A percentile compares a stretch with the other conserved stretches of the same genome.
Evolutionary conservation across 2,329 filamentous ascomycete genomes (phyloP).

Genomic region (Penicillium sp.): DNA sequence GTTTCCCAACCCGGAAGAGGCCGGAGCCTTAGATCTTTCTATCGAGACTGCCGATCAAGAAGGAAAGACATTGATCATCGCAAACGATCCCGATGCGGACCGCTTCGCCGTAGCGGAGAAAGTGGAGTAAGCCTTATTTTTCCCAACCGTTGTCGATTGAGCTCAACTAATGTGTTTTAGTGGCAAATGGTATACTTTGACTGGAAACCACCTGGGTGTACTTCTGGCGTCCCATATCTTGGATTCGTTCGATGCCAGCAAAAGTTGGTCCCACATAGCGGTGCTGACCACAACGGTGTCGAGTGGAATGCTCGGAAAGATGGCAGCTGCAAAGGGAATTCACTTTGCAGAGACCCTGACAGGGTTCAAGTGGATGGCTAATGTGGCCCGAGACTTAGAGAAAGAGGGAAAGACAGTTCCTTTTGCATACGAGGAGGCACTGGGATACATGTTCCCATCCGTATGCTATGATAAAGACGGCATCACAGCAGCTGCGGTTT

Average conservation of each 20-base stretch:
- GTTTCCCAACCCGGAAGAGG: constrained; percentile 65
- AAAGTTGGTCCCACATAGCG: constrained; percentile 43
- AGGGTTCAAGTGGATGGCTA: constrained; percentile 67
- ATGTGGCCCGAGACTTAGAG: constrained; percentile 54
- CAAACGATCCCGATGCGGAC: constrained; percentile 65
- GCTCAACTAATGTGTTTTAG: constrained; percentile 21
- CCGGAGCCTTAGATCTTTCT: constrained; percentile 59
- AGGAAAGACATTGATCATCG: constrained; percentile 53
- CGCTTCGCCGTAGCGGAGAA: constrained; percentile 61
- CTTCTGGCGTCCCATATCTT: constrained; percentile 58
- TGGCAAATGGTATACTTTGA: constrained; percentile 59
- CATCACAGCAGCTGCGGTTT: constrained; percentile 58
- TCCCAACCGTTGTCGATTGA: not conserved
- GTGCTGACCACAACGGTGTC: constrained; percentile 64
- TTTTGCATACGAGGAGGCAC: constrained; percentile 64
- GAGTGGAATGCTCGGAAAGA: constrained; percentile 59
- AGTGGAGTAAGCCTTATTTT: constrained; percentile 38
- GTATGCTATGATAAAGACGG: constrained; percentile 65
- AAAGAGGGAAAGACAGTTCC: constrained; percentile 50
- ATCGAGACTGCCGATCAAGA: constrained; percentile 53
- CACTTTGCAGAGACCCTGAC: constrained; percentile 61
- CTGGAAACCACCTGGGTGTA: constrained; percentile 63
- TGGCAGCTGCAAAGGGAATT: constrained; percentile 56
- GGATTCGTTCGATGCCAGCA: constrained; percentile 41
- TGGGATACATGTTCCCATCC: constrained; percentile 64